Evolutionary conservation across 2,329 filamentous ascomycete species (phyloP), one percentile per base, ranked within the genome.

Genomic region (Calonectria hongkongensis): DNA sequence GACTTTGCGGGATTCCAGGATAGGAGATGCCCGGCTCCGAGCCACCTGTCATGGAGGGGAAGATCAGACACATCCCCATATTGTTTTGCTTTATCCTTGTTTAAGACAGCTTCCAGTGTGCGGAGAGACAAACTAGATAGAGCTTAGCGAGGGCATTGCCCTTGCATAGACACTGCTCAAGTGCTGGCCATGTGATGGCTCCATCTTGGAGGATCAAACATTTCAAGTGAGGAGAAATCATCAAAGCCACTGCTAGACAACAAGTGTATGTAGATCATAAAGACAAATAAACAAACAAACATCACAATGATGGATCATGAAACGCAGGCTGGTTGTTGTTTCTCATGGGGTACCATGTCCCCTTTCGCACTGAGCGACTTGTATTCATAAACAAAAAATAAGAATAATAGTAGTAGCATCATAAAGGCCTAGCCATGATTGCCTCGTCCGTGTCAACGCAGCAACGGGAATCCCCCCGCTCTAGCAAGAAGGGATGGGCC

Each of bases 301-400:
- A 30, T n/a, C 63, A 28, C 30, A 8, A 27, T 7, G 21, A 45
- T 8, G 10, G 25, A 33, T n/a, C 10, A 25, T 33, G 39, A 67
- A 25, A 67, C 36, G 33, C n/a, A 36, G 9, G 9, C 15, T 62
- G 6, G 25, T 33, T 48, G 41, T 58, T 18, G n/a, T 25, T 56
- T 70, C 41, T 65, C 28, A 58, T 65, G 51, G 68, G 60, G 68
- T 21, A 70, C 48, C 41, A 48, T 43, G 60, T 63, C 68, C 68
- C 67, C 54, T 30, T n/a, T 51, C 68, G 43, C 63, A 62, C 43
- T 60, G 51, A 54, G 62, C 51, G 68, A 45, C 30, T 66, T 66
- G 63, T 66, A 36, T 66, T 71, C 63, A 45, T 71, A 36, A 39
- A 63, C 30, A 33, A 45, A 30, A 36, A 30, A 36, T 25, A 66